Base-by-base conservation (phyloP, 345 rosid species). In the Populus simonii region DNA sequence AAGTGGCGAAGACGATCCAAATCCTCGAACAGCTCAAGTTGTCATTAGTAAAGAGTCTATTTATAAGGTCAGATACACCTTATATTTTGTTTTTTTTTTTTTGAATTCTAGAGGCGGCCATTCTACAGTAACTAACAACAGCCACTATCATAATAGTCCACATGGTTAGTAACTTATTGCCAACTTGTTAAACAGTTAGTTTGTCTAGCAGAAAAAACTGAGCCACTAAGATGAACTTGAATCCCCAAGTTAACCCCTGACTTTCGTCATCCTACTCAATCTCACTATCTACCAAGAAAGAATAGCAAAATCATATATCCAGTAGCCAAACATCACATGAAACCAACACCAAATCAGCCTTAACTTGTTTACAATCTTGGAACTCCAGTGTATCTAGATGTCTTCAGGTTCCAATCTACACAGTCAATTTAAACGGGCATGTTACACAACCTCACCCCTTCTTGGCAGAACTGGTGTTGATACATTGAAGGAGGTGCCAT, bases 1-100 rank as follows among this genome's bases (percentile, higher is more conserved):
- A 39, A 86, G 92, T 74, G 80, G 86, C 45, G 99, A 93, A 71
- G 99, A 94, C 73, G 98, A 91, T 41, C 79, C 80, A 35, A 29
- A 88, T 69, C 74, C 86, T 65, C 88, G 80, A 59, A 45, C 62
- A 31, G 73, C 91, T 69, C 90, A 88, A 35, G 90, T 68, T 78
- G 79, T 57, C 74, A n/a, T 96, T 77, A 92, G 68, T 77, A 89
- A 89, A 74, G 97, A 91, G 86, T 80, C 92, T 62, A 47, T 91
- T 74, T 93, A 96, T 86, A 93, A 96, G 97, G 98, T 96, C 70
- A 74, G 78, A 81, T 68, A 29, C 62, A 49, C 66, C 39, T 22
- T 49, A 4, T 68, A 11, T 47, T 63, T n/a, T 57, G 59, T 45
- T 70, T 66, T 20, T 53, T 6, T 38, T 4, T 25, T 53, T 16